Base-by-base conservation (phyloP, 1,139 yeast genomes). In the Saccharomyces hybrid region DNA sequence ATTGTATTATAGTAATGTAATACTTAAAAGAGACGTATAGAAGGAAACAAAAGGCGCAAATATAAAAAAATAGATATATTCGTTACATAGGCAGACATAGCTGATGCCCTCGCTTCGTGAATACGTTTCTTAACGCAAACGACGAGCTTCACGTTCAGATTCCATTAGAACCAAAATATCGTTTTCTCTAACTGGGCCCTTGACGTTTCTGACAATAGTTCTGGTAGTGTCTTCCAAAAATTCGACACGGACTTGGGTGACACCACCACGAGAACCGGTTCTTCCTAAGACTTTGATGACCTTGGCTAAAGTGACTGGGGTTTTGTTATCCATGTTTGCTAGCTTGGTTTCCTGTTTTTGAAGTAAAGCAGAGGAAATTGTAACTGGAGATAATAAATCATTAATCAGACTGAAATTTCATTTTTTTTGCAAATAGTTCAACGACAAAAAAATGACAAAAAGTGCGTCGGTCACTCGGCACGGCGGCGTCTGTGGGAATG, bases 201-300 rank as follows among this genome's bases (percentile, higher is more conserved):
- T 93, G 79, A 93, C 99, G 85, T 93, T 93, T 87, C 99, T 90
- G 83, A 93, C 97, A 75, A 93, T 91, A 75, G 97, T 88, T 86
- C 98, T 89, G 78, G 96, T 82, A 73, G 95, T 81, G 78, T 93
- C 98, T 78, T 91, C 98, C 78, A 93, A 84, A 86, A 93, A 93
- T 81, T 93, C 98, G 74, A 93, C 98, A 81, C 99, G 91, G 78
- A 93, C 98, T 82, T 93, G 99, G 80, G 98, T 93, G 80, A 93
- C 99, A 86, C 97, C 98, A 86, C 99, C 99, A 84, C 98, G 91
- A 77, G 97, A 91, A 77, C 97, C 98, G 85, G 98, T 91, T 83
- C 98, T 90, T 78, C 98, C 98, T 79, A 93, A 86, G 78, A 93
- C 98, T 84, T 93, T 93, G 82, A 88, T 90, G 77, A 93, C 98